Evolutionary conservation across 2,329 filamentous ascomycete genomes (phyloP), one percentile per base, ranked within the genome.

Genomic region (Penicillium capsulatum): DNA sequence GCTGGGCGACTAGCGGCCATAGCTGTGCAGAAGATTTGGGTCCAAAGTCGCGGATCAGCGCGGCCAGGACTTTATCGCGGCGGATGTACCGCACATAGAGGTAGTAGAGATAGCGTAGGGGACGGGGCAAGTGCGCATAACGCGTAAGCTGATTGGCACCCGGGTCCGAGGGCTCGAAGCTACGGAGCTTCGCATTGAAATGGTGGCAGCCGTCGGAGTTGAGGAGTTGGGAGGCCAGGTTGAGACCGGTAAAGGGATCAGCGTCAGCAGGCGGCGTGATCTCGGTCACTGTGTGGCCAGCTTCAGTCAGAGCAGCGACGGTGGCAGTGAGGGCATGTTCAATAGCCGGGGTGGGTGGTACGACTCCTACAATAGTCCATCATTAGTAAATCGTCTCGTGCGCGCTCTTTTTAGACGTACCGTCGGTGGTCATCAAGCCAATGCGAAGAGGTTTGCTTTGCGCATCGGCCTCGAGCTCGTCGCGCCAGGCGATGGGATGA

Each of bases 21-120:
- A 91, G 83, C 65, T 94, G 82, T 45, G 76, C 79, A 1, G 84
- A 83, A 8, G 75, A 80, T 67, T 90, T 89, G 38, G 79, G 75
- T 36, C 80, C 75, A 78, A 86, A 94, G 54, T 83, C 73, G 30
- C 76, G 74, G 32, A 96, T 68, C 4, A 96, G 66, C 0, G 80
- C 83, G 0, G 89, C 88, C 85, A 88, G 94, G 34, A 90, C 66
- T 1, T 70, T 63, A 60, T 96, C 89, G 8, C 80, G 69, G 38
- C 81, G 79, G 46, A 96, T 71, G 61, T 95, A 94, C 56, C 83
- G 84, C n/a, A 92, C 83, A 76, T 85, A 96, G 4, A 89, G 77
- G 61, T 89, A 92, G 69, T 94, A 87, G n/a, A 92, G 57, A 62
- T 84, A 94, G 61, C 88, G 87, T 51, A 94, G 58, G 3, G 84